A percentile compares a stretch with the other conserved stretches of the same genome.
phyloP scores from a whole-genome alignment of 371 early-diverging fungal species.

The Smittium culicis region DNA sequence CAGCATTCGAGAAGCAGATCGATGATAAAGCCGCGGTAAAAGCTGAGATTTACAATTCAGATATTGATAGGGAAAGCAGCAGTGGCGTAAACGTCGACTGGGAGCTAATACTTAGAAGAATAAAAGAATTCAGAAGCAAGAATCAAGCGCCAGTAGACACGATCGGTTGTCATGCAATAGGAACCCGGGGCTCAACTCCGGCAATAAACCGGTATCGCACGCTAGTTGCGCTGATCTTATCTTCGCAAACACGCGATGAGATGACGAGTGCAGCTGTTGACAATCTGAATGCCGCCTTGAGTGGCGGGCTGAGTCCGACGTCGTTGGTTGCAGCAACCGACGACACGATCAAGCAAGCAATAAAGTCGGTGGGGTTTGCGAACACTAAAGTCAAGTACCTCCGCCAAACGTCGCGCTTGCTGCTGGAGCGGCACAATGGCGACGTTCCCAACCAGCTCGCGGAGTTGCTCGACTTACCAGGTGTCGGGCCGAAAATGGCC shows the following conservation, averaged over 20 bases:
- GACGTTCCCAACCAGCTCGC: constrained; percentile 79
- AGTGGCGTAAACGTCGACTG: too few relatives aligned
- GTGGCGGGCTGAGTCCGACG: too few relatives aligned
- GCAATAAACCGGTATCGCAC: constrained; percentile 70
- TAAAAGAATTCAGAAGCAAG: not conserved
- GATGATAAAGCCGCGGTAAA: too few relatives aligned
- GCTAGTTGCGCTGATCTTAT: constrained; percentile 80
- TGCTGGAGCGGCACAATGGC: constrained; percentile 53
- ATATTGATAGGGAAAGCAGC: too few relatives aligned
- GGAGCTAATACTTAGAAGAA: not conserved
- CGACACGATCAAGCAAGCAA: constrained; percentile 48
- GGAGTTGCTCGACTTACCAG: constrained; percentile 67
- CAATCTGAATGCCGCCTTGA: constrained; percentile 44
- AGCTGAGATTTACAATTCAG: too few relatives aligned
- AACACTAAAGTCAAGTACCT: constrained; percentile 68
- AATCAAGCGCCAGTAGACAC: constrained; percentile 82
- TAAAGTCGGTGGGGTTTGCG: constrained; percentile 84
- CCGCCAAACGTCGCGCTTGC: constrained; percentile 59
- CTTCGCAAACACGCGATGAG: constrained; percentile 92
- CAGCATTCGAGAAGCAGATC: too few relatives aligned
- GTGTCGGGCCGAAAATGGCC: constrained; percentile 98
- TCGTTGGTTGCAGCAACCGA: constrained; percentile 41
- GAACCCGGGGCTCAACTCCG: constrained; percentile 36
- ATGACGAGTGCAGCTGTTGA: constrained; percentile 67
- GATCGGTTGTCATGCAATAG: constrained; percentile 79